phyloP scores from a whole-genome alignment of 176 grass and related monocot genomes.

The Bothriochloa decipiens region DNA sequence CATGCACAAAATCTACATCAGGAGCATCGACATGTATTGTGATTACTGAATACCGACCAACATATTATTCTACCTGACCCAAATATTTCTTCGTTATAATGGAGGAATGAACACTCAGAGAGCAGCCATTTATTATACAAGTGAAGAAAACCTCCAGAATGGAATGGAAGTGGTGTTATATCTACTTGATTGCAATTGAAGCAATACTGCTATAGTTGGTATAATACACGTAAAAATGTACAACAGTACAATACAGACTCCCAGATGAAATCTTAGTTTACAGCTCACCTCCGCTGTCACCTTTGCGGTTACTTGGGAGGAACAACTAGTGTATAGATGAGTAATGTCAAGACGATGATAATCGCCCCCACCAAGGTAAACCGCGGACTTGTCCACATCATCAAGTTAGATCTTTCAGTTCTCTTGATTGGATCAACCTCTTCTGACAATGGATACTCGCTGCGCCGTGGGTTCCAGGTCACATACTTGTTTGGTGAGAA shows the following conservation, averaged over 20 bases:
- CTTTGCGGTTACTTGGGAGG: conserved; percentile 68
- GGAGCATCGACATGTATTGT: not conserved
- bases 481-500: conserved; percentile 89
- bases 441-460: conserved; percentile 84
- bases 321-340: conserved; percentile 76
- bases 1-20: not conserved
- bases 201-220: conserved; percentile 37
- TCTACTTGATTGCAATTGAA: conserved; percentile 28
- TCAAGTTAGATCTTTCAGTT: conserved; percentile 84
- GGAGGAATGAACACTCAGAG: not conserved
- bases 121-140: not conserved
- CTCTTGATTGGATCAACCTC: conserved; percentile 95
- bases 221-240: conserved; percentile 36
- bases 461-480: conserved; percentile 77
- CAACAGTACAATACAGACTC: conserved; percentile 47
- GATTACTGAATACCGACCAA: not conserved
- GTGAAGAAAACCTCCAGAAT: conserved; percentile 4
- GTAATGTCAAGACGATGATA: conserved; percentile 68
- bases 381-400: conserved; percentile 84
- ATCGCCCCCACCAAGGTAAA: conserved; percentile 92
- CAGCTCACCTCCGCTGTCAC: conserved; percentile 35
- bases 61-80: conserved; percentile 19
- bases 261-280: conserved; percentile 24
- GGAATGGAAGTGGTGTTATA: not conserved
- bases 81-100: conserved; percentile 22